These are phyloP conservation scores for Yamadazyma friedrichii DNA, from an alignment of 1,139 yeast genomes.

Conservation along the genomic window DNA sequence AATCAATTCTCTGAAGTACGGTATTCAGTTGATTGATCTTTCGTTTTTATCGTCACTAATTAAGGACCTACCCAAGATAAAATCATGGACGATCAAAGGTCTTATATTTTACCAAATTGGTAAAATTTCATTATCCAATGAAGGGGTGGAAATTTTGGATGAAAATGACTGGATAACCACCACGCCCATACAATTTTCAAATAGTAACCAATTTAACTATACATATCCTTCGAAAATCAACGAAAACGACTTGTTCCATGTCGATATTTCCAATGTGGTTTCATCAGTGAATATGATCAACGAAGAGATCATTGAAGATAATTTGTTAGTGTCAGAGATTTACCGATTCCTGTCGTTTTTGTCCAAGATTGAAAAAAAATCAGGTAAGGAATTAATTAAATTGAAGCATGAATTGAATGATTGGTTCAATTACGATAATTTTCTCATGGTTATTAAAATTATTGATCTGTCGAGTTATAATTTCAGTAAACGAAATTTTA, in stretches of 20 bases:
- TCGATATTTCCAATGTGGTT: background rate
- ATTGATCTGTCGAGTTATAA: conserved; percentile 69
- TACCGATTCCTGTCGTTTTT: conserved; percentile 61
- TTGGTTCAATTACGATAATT: conserved; percentile 52
- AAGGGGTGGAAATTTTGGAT: conserved; percentile 85
- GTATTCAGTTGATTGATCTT: conserved; percentile 50
- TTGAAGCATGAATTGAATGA: conserved; percentile 54
- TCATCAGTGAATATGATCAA: conserved; percentile 10
- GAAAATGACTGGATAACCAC: conserved; percentile 71
- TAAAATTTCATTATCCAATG: conserved; percentile 65
- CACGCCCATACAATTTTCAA: background rate
- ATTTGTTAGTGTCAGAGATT: conserved; percentile 44
- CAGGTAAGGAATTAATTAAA: conserved; percentile 59
- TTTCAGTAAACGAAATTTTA: conserved; percentile 60
- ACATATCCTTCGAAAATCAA: background rate
- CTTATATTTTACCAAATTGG: conserved; percentile 81
- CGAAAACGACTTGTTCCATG: conserved; percentile 5
- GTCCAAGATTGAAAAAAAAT: conserved; percentile 64
- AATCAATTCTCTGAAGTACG: conserved; percentile 67
- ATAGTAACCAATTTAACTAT: background rate
- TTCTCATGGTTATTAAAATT: conserved; percentile 58
- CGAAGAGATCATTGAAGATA: conserved; percentile 13
- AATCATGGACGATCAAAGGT: conserved; percentile 59
- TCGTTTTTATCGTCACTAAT: conserved; percentile 50
- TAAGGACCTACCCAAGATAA: conserved; percentile 42